Base-by-base conservation (phyloP, 208 protist species). In the Acanthamoeba royreba region DNA sequence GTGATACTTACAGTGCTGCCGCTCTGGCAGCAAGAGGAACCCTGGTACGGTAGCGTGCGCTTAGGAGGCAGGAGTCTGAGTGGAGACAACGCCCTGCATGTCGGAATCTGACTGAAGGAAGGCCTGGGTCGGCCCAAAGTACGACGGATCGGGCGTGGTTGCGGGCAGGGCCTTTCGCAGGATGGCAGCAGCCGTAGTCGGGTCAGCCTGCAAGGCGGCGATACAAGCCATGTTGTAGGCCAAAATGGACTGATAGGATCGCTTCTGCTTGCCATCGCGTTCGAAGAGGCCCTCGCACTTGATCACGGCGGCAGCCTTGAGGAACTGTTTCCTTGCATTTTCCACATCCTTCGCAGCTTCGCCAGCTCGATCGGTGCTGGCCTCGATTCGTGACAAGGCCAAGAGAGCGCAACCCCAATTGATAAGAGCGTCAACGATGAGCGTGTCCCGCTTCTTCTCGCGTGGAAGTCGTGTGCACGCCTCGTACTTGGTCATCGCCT, bases 401-500 rank as follows among this genome's bases (percentile, higher is more conserved):
- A 92, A 22, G 58, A 79, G 61, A 25, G 87, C 87, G 61, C 87
- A 92, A 43, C 87, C 87, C 87, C 87, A 92, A 31, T 92, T 92
- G 87, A 92, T 92, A 13, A 81, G 87, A 7, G 87, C 35, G 58
- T 92, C 87, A 22, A 92, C 42, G 63, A 58, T 79, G 28, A 92
- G 87, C 8, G 87, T 79, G 61, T 92, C 87, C 22, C 45, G 28
- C 61, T 79, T 92, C 58, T 79, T 79, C 52, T 69, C 61, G 13
- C 45, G 87, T 8, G 87, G 61, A 4, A 79, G 25, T 3, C 47
- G 87, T 28, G 47, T 79, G 87, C 87, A 92, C 5, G 61, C 63
- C 55, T 79, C 45, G 61, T 92, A 92, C n/a, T 92, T 92, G 58
- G 28, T 22, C 53, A 92, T 92, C 8, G 87, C 52, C 25, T 58